Evolutionary conservation across 257 asterid species (phyloP).

Genomic region (Solanum phureja): DNA sequence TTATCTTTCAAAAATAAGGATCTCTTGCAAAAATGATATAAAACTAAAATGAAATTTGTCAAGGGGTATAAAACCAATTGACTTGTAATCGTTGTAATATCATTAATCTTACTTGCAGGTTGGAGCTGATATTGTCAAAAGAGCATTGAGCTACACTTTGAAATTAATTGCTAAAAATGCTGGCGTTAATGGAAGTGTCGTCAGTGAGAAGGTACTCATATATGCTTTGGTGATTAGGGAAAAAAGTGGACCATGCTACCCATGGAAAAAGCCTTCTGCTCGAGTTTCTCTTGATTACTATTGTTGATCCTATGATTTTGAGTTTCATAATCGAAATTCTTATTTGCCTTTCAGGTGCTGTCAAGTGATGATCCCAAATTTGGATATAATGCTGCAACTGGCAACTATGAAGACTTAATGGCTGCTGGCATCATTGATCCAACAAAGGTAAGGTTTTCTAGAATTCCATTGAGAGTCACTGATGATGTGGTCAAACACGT

Average conservation of each 20-base stretch:
- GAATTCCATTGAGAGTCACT: not conserved
- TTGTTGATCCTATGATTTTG: not conserved
- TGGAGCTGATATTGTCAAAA: conserved; percentile 93
- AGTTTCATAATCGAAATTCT: not conserved
- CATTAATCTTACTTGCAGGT: conserved; percentile 33
- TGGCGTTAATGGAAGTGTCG: conserved; percentile 97
- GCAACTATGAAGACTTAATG: conserved; percentile 89
- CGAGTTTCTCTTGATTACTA: not conserved
- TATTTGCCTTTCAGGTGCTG: conserved; percentile 44
- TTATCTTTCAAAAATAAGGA: not conserved
- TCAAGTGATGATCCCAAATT: conserved; percentile 68
- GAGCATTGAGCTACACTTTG: conserved; percentile 97
- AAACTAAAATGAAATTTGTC: not conserved
- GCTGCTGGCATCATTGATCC: conserved; percentile 98
- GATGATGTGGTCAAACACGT: not conserved
- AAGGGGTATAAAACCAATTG: not conserved
- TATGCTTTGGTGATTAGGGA: not conserved
- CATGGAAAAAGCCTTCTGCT: not conserved
- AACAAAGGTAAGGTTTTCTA: conserved; percentile 52
- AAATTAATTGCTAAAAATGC: conserved; percentile 96
- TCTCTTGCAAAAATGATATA: not conserved
- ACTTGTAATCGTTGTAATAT: not conserved
- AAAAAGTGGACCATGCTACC: not conserved
- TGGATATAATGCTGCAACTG: conserved; percentile 96
- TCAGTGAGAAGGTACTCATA: conserved; percentile 75